Base-by-base conservation (phyloP, 495 filamentous ascomycete species). In the Chaetomium tenue region DNA sequence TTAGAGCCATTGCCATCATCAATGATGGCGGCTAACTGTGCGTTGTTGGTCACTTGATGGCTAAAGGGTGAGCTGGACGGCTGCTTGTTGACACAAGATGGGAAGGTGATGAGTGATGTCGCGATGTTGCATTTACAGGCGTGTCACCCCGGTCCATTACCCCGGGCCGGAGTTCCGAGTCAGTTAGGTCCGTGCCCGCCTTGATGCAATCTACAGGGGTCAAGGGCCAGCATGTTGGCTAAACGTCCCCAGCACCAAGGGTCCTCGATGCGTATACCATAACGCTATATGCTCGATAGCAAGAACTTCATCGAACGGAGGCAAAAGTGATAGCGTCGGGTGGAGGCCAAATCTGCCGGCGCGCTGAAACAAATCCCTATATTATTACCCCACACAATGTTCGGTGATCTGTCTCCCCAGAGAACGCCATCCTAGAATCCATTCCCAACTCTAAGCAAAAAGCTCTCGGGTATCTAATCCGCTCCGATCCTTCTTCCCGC, bases 401-500 rank as follows among this genome's bases (percentile, higher is more conserved):
- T 37, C 33, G 9, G 33, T 37, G 11, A 37, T 37, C 5, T 37
- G 33, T 37, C 33, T 37, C 33, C 33, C 33, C 50, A 16, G 1
- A 30, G 7, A 60, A 53, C 56, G 46, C 63, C 62, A 39, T 26
- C 28, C 40, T 25, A 40, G 9, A 61, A 47, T 64, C 44, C 57
- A 60, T 60, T 63, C n/a, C 46, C 12, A 60, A 56, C 59, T 59
- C 78, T 74, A 97, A 74, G 87, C 87, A 81, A 97, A 98, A 51
- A 98, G 76, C 65, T 88, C 82, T 63, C 84, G 83, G 64, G 88
- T 89, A 78, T 96, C 94, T 74, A 98, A 77, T 66, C 87, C 88
- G 77, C 88, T 86, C 66, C 79, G 83, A 68, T 77, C 81, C 76
- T 81, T 77, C 64, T 77, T 82, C 9, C 81, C 86, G 37, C 86